phyloP scores from a whole-genome alignment of 345 rosid genomes.

The Hypericum androsaemum region DNA sequence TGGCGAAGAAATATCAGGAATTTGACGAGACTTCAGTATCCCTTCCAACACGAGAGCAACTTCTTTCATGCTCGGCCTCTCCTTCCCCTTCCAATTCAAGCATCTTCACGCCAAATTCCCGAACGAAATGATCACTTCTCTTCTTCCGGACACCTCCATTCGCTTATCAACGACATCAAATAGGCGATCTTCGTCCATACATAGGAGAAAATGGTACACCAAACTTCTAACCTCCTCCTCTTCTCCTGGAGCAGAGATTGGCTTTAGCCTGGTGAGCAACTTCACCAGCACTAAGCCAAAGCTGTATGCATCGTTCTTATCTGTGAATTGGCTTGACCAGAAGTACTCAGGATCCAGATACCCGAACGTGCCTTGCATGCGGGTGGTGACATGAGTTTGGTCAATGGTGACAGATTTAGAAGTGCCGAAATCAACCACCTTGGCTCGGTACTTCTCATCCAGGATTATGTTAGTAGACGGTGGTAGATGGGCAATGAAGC shows the following conservation, averaged over 20 bases:
- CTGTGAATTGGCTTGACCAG: neutral
- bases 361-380: neutral
- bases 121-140: neutral
- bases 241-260: neutral
- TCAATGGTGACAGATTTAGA: neutral
- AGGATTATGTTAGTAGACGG: too few species aligned
- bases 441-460: slow-evolving; percentile 1
- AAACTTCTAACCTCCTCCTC: neutral
- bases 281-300: too few species aligned
- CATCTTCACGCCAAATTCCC: neutral
- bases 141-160: neutral
- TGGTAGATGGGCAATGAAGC: slow-evolving; percentile 1
- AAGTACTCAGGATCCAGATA: slow-evolving; percentile 1
- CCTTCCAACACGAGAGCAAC: neutral
- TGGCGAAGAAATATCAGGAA: too few species aligned
- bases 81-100: neutral
- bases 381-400: neutral
- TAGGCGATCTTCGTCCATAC: neutral
- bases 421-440: neutral
- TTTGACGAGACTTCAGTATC: too few species aligned
- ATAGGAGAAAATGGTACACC: neutral
- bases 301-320: too few species aligned
- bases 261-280: neutral
- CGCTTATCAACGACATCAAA: neutral
- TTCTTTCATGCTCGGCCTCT: neutral